phyloP scores from a whole-genome alignment of 805 yeast genomes.

The Metschnikowia proteae region DNA sequence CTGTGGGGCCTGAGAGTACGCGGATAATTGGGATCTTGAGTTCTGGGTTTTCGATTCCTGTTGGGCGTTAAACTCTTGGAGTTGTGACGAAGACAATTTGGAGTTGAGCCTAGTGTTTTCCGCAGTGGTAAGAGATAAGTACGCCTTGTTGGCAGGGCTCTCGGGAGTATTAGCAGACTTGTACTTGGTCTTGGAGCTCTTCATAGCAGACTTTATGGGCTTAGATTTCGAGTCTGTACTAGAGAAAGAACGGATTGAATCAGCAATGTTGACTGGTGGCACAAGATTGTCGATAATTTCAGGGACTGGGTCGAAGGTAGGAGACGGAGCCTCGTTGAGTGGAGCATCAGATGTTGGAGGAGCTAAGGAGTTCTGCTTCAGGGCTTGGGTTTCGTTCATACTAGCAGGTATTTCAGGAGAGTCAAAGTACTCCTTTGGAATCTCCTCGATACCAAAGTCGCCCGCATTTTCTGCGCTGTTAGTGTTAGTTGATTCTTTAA shows the following conservation, averaged over 20 bases:
- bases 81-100: constrained; percentile 43
- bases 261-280: constrained; percentile 19
- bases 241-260: constrained; percentile 29
- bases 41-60: constrained; percentile 9
- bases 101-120: constrained; percentile 77
- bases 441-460: constrained; percentile 24
- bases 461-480: constrained; percentile 16
- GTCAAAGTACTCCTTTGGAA: constrained; percentile 19
- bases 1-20: not conserved
- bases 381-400: not conserved
- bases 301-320: constrained; percentile 29
- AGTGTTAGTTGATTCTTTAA: constrained; percentile 5
- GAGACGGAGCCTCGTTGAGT: constrained; percentile 5
- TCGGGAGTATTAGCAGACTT: constrained; percentile 11
- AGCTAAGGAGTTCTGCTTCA: not conserved
- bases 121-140: constrained; percentile 67
- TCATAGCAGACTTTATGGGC: constrained; percentile 48
- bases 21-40: constrained; percentile 5
- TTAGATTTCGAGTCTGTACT: constrained; percentile 26
- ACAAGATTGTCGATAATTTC: constrained; percentile 23
- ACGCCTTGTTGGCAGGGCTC: constrained; percentile 57
- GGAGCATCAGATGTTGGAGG: not conserved
- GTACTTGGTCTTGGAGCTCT: constrained; percentile 29
- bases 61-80: constrained; percentile 19
- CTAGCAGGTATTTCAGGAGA: constrained; percentile 23